A percentile compares a stretch with the other conserved stretches of the same genome.
Evolutionary conservation across 495 filamentous ascomycete species (phyloP).

Genomic region (Penicillium longicatenatum): DNA sequence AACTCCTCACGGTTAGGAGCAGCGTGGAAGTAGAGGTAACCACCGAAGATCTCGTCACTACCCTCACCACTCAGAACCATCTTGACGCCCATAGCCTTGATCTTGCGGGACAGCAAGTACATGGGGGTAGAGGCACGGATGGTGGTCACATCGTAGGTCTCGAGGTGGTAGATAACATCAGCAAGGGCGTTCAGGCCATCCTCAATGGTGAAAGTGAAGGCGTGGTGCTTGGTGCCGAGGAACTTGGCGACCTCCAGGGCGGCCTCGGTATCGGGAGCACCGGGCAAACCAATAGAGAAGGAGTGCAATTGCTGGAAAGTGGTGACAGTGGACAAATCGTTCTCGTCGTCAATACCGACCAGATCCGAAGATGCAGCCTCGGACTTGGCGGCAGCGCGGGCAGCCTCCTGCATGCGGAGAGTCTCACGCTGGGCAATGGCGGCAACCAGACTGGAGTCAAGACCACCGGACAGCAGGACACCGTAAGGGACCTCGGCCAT

Average conservation of each 20-base stretch:
- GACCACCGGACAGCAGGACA: conserved; percentile 90
- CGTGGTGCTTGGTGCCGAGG: conserved; percentile 95
- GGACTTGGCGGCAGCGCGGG: conserved; percentile 38
- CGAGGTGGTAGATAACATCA: conserved; percentile 97
- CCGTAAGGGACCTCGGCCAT: conserved; percentile 99
- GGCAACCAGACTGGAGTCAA: conserved; percentile 94
- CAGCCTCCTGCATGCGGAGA: conserved; percentile 65
- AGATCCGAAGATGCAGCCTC: conserved; percentile 64
- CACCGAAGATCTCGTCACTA: conserved; percentile 96
- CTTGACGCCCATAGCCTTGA: conserved; percentile 98
- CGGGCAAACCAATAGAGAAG: conserved; percentile 94
- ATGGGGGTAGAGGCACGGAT: conserved; percentile 98
- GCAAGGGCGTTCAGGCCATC: conserved; percentile 94
- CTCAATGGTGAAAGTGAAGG: conserved; percentile 96
- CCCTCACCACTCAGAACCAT: conserved; percentile 98
- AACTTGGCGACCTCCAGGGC: conserved; percentile 90
- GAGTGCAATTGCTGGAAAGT: conserved; percentile 93
- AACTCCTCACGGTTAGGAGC: conserved; percentile 89
- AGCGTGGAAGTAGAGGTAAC: conserved; percentile 97
- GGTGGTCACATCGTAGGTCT: conserved; percentile 97
- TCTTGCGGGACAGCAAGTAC: conserved; percentile 96
- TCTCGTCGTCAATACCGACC: conserved; percentile 90
- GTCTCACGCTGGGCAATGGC: conserved; percentile 95
- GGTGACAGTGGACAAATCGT: conserved; percentile 87
- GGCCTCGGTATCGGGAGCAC: conserved; percentile 86